Evolutionary conservation across 306 rosid species (phyloP).

Genomic region (Vigna nakashimae): DNA sequence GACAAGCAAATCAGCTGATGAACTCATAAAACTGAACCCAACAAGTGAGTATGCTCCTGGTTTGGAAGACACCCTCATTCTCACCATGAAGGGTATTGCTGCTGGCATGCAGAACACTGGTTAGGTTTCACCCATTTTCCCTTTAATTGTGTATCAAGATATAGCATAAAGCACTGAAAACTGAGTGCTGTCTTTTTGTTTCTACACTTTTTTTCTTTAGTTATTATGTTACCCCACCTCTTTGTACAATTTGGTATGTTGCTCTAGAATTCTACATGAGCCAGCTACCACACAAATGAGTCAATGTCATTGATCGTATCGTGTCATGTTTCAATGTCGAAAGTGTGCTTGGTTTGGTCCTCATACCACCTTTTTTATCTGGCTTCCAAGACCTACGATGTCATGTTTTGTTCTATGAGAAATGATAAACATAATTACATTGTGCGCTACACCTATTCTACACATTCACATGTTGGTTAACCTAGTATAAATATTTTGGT

Average conservation of each 20-base stretch:
- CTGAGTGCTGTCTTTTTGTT: slow-evolving; percentile 26
- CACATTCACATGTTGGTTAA: too few species aligned
- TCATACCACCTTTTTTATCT: background rate
- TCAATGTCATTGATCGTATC: slow-evolving; percentile 33
- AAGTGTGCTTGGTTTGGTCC: slow-evolving; percentile 2
- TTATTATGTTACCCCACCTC: slow-evolving; percentile 9
- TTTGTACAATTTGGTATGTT: slow-evolving; percentile 26
- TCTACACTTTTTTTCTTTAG: background rate
- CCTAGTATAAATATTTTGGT: too few species aligned
- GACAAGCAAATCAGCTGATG: slow-evolving; percentile 70
- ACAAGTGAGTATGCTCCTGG: slow-evolving; percentile 96
- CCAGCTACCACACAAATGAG: slow-evolving; percentile 39
- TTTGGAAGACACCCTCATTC: slow-evolving; percentile 94
- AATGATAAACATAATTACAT: too few species aligned
- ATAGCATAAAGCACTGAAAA: slow-evolving; percentile 45
- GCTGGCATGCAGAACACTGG: slow-evolving; percentile 99
- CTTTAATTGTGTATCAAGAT: slow-evolving; percentile 27
- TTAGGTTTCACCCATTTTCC: slow-evolving; percentile 45
- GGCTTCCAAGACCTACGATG: background rate
- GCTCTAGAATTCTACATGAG: slow-evolving; percentile 28
- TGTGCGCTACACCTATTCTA: too few species aligned
- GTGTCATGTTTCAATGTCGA: slow-evolving; percentile 32
- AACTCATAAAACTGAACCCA: slow-evolving; percentile 84
- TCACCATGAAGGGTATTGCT: slow-evolving; percentile 99
- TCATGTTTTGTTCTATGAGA: background rate